These are phyloP conservation scores for Herpetomonas samuelpessoai DNA, from an alignment of 208 protist species.

Conservation along the genomic window DNA sequence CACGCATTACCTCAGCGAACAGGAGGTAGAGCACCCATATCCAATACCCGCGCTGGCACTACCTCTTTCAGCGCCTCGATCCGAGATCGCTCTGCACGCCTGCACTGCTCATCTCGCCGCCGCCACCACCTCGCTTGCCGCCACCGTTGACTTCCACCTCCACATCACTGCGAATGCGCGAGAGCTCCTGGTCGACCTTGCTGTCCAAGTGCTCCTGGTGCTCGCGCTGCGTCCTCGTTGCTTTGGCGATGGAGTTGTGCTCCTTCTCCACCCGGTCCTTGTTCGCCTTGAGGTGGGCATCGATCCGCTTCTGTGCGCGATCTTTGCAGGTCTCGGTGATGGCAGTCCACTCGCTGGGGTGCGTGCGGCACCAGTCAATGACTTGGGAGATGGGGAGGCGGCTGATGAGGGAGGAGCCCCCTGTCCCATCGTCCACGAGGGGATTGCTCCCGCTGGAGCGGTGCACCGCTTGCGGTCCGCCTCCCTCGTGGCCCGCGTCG, in stretches of 20 bases:
- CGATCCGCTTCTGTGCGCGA: constrained; percentile 9
- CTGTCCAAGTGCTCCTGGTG: constrained; percentile 20
- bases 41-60: too few species aligned
- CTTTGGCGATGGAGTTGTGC: constrained; percentile 12
- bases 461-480: too few species aligned
- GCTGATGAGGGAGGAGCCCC: background rate
- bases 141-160: background rate
- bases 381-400: constrained; percentile 35
- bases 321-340: constrained; percentile 3
- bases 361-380: constrained; percentile 47
- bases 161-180: constrained; percentile 3
- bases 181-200: constrained; percentile 13
- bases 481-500: background rate
- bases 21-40: too few species aligned
- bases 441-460: background rate
- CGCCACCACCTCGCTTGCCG: too few species aligned
- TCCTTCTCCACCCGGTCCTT: constrained; percentile 17
- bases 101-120: too few species aligned
- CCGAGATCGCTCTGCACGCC: too few species aligned
- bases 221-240: constrained; percentile 16
- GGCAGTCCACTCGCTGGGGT: constrained; percentile 16
- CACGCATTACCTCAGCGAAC: too few species aligned
- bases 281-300: constrained; percentile 9
- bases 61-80: too few species aligned
- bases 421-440: background rate